A percentile compares a stretch with the other conserved stretches of the same genome.
Evolutionary conservation across 2,329 filamentous ascomycete species (phyloP).

Genomic region (Fusarium keratoplasticum): DNA sequence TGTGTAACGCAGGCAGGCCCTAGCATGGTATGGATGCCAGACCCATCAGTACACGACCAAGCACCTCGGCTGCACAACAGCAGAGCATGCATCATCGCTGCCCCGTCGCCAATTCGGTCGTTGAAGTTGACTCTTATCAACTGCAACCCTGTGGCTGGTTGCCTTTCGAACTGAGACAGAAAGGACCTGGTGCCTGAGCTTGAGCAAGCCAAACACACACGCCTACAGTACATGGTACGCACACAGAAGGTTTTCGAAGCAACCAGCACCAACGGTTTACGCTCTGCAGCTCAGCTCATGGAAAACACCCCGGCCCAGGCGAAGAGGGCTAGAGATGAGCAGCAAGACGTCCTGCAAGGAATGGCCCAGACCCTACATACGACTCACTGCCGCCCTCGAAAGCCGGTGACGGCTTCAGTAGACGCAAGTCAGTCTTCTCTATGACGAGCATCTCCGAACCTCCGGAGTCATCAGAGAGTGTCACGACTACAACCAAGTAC

Average conservation of each 20-base stretch:
- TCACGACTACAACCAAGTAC: background rate
- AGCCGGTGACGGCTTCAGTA: background rate
- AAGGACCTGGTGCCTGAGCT: background rate
- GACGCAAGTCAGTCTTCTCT: background rate
- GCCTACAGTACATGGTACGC: background rate
- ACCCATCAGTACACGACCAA: background rate
- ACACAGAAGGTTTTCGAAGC: background rate
- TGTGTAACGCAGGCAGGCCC: background rate
- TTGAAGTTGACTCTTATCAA: background rate
- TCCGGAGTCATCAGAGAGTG: background rate
- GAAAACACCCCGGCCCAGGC: background rate
- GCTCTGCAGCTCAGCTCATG: background rate
- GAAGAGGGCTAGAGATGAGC: background rate
- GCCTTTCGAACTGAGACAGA: background rate
- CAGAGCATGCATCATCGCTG: background rate
- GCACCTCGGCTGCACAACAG: background rate
- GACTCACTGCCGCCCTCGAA: background rate
- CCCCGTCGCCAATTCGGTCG: background rate
- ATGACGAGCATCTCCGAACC: slow-evolving; percentile 2
- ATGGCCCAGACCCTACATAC: background rate
- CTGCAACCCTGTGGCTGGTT: slow-evolving; percentile 1
- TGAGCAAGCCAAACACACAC: background rate
- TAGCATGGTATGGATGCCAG: background rate
- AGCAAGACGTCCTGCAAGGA: background rate
- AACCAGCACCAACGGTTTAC: background rate